Conservation (phyloP, 352 stramenopile species). For the Phytopythium boreale region DNA sequence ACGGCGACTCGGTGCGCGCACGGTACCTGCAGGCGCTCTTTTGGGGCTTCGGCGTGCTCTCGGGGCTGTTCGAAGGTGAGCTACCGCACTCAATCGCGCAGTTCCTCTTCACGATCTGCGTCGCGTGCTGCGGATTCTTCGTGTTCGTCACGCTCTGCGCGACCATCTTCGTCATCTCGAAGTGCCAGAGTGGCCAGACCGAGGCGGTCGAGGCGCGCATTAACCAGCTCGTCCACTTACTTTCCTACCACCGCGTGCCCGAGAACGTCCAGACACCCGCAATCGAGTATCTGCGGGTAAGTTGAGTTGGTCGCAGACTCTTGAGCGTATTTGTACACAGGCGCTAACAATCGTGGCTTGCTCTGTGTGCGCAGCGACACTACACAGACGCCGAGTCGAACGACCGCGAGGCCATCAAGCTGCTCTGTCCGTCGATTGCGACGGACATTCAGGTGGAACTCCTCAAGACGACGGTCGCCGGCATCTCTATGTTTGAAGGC, state of each 20-base stretch:
- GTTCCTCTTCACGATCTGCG: conserved; percentile 63
- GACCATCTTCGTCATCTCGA: conserved; percentile 80
- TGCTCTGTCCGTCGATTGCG: conserved; percentile 66
- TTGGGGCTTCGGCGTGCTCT: conserved; percentile 66
- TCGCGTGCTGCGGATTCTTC: conserved; percentile 65
- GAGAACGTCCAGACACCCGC: conserved; percentile 53
- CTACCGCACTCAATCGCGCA: conserved; percentile 40
- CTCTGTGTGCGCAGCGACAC: conserved; percentile 31
- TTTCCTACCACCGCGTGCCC: conserved; percentile 64
- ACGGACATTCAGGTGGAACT: conserved; percentile 77
- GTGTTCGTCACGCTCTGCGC: conserved; percentile 68
- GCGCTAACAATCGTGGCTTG: background rate
- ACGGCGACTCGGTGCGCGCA: conserved; percentile 14
- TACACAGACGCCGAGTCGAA: conserved; percentile 72
- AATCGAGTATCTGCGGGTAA: conserved; percentile 61
- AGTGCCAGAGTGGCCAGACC: conserved; percentile 61
- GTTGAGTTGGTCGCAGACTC: conserved; percentile 6
- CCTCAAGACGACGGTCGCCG: conserved; percentile 40
- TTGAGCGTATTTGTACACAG: background rate
- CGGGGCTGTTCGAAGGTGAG: conserved; percentile 69
- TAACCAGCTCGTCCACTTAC: conserved; percentile 70
- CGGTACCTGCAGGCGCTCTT: conserved; percentile 55
- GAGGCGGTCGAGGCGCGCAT: conserved; percentile 61
- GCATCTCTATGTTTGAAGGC: conserved; percentile 54
- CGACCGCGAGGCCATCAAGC: conserved; percentile 64